Percentiles rank a stretch among this genome's conserved stretches.
These are phyloP conservation scores for Penicillium paxilli DNA, from an alignment of 495 filamentous ascomycete genomes.

Conservation along the genomic window DNA sequence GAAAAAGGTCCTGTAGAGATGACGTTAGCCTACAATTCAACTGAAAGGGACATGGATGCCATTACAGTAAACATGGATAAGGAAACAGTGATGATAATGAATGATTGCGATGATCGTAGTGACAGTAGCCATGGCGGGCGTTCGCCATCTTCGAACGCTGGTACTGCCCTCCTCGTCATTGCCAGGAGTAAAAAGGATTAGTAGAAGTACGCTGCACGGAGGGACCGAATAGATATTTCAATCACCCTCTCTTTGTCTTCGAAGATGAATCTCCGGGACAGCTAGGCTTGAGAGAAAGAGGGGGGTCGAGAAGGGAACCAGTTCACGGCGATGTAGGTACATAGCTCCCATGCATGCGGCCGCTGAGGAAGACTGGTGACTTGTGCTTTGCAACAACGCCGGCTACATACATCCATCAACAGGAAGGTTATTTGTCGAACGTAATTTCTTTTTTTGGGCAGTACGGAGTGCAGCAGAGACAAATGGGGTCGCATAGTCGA, in stretches of 20 bases:
- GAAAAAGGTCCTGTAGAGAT: not conserved
- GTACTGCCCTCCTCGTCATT: not conserved
- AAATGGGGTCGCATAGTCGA: not conserved
- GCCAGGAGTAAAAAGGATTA: not conserved
- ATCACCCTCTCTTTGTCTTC: not conserved
- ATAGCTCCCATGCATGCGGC: not conserved
- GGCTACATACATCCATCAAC: no score
- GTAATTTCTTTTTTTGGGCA: not conserved
- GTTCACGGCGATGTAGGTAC: not conserved
- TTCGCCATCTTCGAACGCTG: not conserved
- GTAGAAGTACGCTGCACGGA: no score
- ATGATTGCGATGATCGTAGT: conserved; percentile 58
- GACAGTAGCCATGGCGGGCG: conserved; percentile 41
- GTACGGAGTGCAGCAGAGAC: not conserved
- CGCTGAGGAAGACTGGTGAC: no score
- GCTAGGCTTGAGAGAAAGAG: not conserved
- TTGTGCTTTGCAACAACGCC: no score
- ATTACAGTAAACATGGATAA: conserved; percentile 65
- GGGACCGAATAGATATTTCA: no score
- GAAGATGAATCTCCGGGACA: not conserved
- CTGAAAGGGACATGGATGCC: no score
- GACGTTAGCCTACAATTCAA: not conserved
- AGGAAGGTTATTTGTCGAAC: not conserved
- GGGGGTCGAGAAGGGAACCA: not conserved
- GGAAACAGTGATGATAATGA: conserved; percentile 62